These are phyloP conservation scores for Houttuynia cordata DNA, from an alignment of 164 flowering plant genomes.

Conservation along the genomic window DNA sequence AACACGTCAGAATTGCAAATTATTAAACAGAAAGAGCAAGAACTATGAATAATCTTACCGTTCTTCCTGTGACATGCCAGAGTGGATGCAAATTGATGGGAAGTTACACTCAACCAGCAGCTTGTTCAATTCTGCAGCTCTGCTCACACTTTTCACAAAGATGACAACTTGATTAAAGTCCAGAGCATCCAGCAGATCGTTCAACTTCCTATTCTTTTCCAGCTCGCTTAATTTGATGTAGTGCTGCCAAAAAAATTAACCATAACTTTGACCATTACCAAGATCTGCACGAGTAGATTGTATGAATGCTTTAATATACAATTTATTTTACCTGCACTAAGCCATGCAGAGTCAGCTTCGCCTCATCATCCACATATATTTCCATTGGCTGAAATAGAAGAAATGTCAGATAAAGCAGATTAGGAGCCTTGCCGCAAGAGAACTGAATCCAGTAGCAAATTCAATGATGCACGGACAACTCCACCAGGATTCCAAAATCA, in stretches of 20 bases:
- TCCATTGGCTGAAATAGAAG: conserved; percentile 98
- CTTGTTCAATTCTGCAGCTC: conserved; percentile 96
- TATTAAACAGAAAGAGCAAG: not conserved
- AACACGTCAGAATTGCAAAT: not conserved
- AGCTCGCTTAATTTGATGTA: conserved; percentile 87
- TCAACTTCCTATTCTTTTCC: conserved; percentile 95
- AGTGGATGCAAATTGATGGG: conserved; percentile 97
- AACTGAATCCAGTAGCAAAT: conserved; percentile 58
- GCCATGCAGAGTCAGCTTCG: conserved; percentile 96
- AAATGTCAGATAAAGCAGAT: conserved; percentile 61
- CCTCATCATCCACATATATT: conserved; percentile 98
- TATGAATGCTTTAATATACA: not conserved
- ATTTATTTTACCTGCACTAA: conserved; percentile 72
- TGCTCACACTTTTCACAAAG: conserved; percentile 85
- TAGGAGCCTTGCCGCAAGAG: conserved; percentile 51
- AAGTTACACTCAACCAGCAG: conserved; percentile 90
- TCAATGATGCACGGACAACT: conserved; percentile 17
- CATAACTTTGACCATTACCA: not conserved
- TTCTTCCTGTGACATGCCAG: conserved; percentile 98
- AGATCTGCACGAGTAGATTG: not conserved
- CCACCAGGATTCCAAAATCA: not conserved
- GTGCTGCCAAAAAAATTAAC: conserved; percentile 42
- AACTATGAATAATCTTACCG: conserved; percentile 27
- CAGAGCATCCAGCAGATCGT: conserved; percentile 96
- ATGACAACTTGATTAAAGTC: conserved; percentile 99